Evolutionary conservation across 176 grass and related monocot genomes (phyloP).

Genomic region (Cenchrus americanus): DNA sequence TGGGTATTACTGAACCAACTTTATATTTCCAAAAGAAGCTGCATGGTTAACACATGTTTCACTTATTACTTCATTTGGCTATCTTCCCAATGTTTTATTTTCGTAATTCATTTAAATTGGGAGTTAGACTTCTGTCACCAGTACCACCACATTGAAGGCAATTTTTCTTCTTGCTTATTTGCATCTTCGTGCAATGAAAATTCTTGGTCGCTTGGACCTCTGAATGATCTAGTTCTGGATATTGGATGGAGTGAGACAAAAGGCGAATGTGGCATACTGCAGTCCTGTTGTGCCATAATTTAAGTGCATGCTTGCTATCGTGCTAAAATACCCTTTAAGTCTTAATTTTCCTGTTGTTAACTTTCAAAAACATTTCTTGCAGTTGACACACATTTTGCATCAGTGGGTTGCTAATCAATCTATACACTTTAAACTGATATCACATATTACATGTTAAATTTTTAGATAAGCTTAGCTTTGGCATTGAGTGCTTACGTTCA

Average conservation of each 20-base stretch:
- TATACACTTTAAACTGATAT: conserved; percentile 11
- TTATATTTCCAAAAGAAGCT: neutral
- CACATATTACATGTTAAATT: conserved; percentile 10
- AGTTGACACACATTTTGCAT: conserved; percentile 14
- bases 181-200: conserved; percentile 25
- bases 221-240: conserved; percentile 2
- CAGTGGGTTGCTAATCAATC: neutral
- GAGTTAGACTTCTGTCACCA: neutral
- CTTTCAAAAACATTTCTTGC: conserved; percentile 12
- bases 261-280: neutral
- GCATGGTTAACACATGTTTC: neutral
- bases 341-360: neutral
- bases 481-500: conserved; percentile 4
- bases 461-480: neutral
- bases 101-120: conserved; percentile 12
- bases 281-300: neutral
- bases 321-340: conserved; percentile 1
- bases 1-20: conserved; percentile 13
- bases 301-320: neutral
- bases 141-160: neutral
- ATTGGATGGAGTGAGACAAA: neutral
- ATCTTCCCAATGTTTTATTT: neutral
- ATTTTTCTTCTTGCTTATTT: conserved; percentile 13
- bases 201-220: conserved; percentile 4
- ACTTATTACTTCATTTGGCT: conserved; percentile 16